These are phyloP conservation scores for Piper betle DNA, from an alignment of 164 flowering plant species.

Conservation along the genomic window DNA sequence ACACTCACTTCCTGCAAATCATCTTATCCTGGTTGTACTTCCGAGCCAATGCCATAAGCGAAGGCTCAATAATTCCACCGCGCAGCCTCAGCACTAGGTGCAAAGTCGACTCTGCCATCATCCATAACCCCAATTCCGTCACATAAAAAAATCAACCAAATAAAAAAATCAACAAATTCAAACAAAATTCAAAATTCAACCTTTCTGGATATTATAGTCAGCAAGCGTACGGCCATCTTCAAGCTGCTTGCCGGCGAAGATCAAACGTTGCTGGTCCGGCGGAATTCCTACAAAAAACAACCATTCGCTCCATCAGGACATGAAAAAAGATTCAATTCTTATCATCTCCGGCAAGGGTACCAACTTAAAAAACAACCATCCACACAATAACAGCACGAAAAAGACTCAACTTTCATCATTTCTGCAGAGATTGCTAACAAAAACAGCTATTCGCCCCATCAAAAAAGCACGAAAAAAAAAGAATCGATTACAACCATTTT, in stretches of 20 bases:
- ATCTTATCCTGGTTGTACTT: constrained; percentile 19
- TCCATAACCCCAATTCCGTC: background rate
- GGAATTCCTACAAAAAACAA: constrained; percentile 11
- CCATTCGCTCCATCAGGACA: background rate
- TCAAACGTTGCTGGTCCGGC: constrained; percentile 23
- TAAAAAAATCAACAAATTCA: background rate
- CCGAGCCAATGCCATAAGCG: constrained; percentile 20
- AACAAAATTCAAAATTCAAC: background rate
- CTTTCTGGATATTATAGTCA: constrained; percentile 26
- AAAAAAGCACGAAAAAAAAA: background rate
- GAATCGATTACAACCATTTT: background rate
- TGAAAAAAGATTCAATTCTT: background rate
- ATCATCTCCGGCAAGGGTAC: too few relatives aligned
- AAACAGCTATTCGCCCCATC: too few relatives aligned
- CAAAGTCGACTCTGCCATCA: constrained; percentile 16
- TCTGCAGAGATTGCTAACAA: background rate
- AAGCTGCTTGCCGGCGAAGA: constrained; percentile 21
- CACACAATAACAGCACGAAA: too few relatives aligned
- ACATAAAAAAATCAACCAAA: background rate
- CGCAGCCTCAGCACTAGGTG: constrained; percentile 28
- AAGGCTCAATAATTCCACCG: constrained; percentile 25
- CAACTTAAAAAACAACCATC: too few relatives aligned
- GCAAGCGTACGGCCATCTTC: constrained; percentile 25
- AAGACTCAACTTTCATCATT: too few relatives aligned
- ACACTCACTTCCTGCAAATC: constrained; percentile 22